Conservation (phyloP, 768 basidiomycete species). For the Leccinellum luteum region DNA sequence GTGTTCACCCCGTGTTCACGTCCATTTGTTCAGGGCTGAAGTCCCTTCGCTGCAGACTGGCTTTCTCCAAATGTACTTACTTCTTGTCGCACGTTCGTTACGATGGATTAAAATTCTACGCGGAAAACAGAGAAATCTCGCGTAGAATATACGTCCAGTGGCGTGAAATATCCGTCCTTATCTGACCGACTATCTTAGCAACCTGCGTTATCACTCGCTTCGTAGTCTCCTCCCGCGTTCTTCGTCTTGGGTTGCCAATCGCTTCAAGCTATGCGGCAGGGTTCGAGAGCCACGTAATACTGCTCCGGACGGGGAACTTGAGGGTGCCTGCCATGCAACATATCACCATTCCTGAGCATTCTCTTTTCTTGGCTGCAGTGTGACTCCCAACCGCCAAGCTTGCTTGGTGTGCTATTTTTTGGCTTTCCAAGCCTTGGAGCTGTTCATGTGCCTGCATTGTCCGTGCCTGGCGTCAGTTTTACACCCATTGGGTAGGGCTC, state of each 20-base stretch:
- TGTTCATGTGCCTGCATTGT: not conserved
- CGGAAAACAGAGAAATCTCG: conserved; percentile 1
- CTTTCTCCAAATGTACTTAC: not conserved
- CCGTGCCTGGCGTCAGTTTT: not conserved
- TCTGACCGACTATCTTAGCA: not conserved
- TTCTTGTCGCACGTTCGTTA: conserved; percentile 1
- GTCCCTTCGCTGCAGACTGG: not conserved
- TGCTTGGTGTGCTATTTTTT: conserved; percentile 1
- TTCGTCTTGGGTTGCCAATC: conserved; percentile 2
- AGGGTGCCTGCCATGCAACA: not conserved
- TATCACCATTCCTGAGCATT: not conserved
- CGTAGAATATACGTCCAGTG: not conserved
- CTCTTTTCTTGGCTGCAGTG: not conserved
- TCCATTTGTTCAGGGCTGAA: not conserved
- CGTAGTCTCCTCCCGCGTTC: not conserved
- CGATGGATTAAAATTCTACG: not conserved
- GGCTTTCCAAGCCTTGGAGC: not conserved
- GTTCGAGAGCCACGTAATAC: conserved; percentile 4
- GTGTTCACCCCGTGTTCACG: not conserved
- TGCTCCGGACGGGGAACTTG: conserved; percentile 4
- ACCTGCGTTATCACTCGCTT: not conserved
- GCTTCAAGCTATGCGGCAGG: not conserved
- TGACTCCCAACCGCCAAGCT: not conserved
- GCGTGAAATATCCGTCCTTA: not conserved
- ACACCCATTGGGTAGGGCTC: not conserved